Evolutionary conservation across 2,329 filamentous ascomycete species (phyloP), one percentile per base, ranked within the genome.

Genomic region (Arthrobotrys sinensis): DNA sequence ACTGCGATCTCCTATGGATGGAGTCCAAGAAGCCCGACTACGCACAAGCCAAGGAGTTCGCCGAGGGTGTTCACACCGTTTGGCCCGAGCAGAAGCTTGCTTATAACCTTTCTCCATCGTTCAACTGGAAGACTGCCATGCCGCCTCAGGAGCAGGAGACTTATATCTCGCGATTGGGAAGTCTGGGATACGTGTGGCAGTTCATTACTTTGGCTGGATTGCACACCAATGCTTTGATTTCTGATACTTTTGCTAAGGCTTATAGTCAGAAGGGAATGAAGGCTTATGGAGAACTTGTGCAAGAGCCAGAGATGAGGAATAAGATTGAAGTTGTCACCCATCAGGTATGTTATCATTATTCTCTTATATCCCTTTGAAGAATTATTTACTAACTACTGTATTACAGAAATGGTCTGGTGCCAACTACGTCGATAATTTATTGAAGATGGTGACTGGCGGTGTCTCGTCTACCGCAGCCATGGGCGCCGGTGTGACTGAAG

Each of bases 171-270:
- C 93, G 96, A 48, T 92, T 99, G 46, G 94, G 91, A 79, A 83
- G 87, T 80, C 89, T 99, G 60, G 96, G 96, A 80, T 99, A 99
- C 89, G 97, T 93, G 90, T 99, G 96, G 96, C 96, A 99, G 86
- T 99, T 99, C 88, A 99, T 99, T 87, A 99, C 96, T n/a, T 90
- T 99, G 55, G 96, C 95, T 4, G 96, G 96, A 81, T 89, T 99
- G 83, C 96, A 99, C 88, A 97, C 93, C 80, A 97, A 93, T 3
- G 96, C 95, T 43, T 90, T 99, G 66, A 96, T 97, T 86, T 91
- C 91, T 83, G 90, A 98, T 86, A 90, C 91, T 80, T 99, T 99
- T 86, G 91, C 93, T 77, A 89, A 90, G 84, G 93, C 93, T 60
- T 99, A 92, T 85, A 88, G 91, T 72, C 87, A 90, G 84, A 87